These are phyloP conservation scores for Gelatoporia subvermispora DNA, from an alignment of 768 basidiomycete genomes.

Conservation along the genomic window DNA sequence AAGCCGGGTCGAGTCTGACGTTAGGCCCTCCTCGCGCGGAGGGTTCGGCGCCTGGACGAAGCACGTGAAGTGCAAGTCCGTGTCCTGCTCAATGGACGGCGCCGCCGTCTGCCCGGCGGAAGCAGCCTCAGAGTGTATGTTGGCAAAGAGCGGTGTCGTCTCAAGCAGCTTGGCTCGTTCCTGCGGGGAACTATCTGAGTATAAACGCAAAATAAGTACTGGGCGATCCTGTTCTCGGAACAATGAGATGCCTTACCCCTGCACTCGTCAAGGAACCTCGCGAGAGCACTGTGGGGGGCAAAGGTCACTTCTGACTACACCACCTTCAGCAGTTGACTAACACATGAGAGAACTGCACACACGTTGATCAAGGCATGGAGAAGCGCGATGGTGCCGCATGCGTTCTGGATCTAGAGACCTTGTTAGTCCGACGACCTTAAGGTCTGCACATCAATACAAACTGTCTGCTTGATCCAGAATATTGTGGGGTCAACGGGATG, in stretches of 20 bases:
- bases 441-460: conserved; percentile 26
- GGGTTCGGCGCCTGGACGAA: conserved; percentile 68
- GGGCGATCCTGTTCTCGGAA: neutral
- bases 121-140: conserved; percentile 72
- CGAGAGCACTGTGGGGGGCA: conserved; percentile 52
- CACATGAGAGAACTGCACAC: conserved; percentile 17
- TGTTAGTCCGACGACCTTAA: neutral
- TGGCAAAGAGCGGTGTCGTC: conserved; percentile 68
- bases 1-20: conserved; percentile 36
- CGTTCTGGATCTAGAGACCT: conserved; percentile 26
- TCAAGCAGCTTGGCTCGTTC: conserved; percentile 76
- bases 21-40: conserved; percentile 24
- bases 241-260: conserved; percentile 35
- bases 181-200: conserved; percentile 57
- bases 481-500: conserved; percentile 56
- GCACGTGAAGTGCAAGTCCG: conserved; percentile 82
- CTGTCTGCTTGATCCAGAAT: conserved; percentile 90
- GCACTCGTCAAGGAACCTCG: conserved; percentile 61
- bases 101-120: conserved; percentile 63
- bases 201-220: neutral
- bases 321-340: neutral
- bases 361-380: conserved; percentile 66
- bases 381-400: conserved; percentile 26
- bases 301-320: conserved; percentile 53
- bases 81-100: conserved; percentile 53